These are phyloP conservation scores for Pseudocercospora fuligena DNA, from an alignment of 2,329 filamentous ascomycete genomes.

Conservation along the genomic window DNA sequence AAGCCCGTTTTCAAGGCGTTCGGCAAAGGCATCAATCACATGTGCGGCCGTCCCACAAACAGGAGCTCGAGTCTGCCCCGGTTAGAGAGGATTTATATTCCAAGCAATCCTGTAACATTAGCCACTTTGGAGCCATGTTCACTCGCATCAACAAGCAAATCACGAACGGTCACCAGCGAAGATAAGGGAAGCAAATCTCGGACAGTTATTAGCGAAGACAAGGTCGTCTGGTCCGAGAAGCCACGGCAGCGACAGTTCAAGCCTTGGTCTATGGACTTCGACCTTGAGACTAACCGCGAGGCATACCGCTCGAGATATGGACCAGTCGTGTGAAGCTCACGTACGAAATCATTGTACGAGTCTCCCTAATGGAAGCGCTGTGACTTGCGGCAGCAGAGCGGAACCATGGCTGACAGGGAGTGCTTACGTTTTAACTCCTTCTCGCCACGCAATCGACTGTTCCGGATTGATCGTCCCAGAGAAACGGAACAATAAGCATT, in stretches of 20 bases:
- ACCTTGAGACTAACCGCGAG: neutral
- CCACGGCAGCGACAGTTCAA: neutral
- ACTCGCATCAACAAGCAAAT: neutral
- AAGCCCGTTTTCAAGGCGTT: constrained; percentile 21
- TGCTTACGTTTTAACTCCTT: neutral
- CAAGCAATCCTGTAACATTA: neutral
- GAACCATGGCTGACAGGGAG: neutral
- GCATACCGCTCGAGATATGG: constrained; percentile 1
- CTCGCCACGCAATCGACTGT: neutral
- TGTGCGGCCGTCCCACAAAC: neutral
- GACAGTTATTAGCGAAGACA: neutral
- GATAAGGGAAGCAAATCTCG: neutral
- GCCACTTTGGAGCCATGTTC: neutral
- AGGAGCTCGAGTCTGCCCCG: neutral
- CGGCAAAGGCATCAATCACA: constrained; percentile 11
- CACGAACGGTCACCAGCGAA: neutral
- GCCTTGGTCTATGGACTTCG: constrained; percentile 2
- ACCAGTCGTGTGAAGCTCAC: neutral
- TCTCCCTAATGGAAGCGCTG: neutral
- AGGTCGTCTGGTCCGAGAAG: neutral
- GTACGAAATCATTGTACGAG: neutral
- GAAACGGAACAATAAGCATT: neutral
- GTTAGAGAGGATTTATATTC: neutral
- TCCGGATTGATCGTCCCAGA: neutral
- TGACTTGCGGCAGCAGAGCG: neutral